Evolutionary conservation across 2,329 filamentous ascomycete species (phyloP), one percentile per base, ranked within the genome.

Genomic region (Botrytis cinerea): DNA sequence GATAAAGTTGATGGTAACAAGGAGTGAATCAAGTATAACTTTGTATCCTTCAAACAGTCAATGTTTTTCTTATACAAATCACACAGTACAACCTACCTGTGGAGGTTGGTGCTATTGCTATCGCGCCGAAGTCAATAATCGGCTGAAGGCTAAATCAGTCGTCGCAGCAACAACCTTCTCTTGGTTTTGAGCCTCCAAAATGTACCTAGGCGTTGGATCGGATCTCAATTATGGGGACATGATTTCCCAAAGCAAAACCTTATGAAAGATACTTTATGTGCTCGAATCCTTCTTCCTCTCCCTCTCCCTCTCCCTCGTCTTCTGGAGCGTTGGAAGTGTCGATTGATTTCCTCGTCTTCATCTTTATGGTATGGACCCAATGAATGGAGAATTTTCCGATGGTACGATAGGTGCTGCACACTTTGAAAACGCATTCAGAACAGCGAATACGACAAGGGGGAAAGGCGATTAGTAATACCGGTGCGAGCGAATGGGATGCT

Each of bases 41-140:
- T 57, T 57, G 46, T 40, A 43, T 25, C 45, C 59, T 32, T 25
- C 18, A n/a, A 22, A 22, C n/a, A 45, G n/a, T 59, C 35, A 28
- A 57, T 63, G 38, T 45, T 12, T 59, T 63, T 16, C 57, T 60
- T 35, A 48, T 66, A 46, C n/a, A 64, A 64, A 45, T 45, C 22
- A 35, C 51, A 57, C 7, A 54, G 51, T 57, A 57, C 51, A 18
- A 57, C 51, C 51, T 57, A 57, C 51, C 51, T 57, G 51, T 57
- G 51, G 51, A 57, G 51, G 51, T 22, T 51, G n/a, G n/a, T 32
- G 60, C 32, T 40, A 43, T 60, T 38, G 14, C 64, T 66, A 57
- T 72, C 46, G 38, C 45, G 46, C 35, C 45, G 48, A 57, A 64
- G 70, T 72, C 60, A 72, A 72, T 61, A 72, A 67, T 57, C 35